phyloP scores from a whole-genome alignment of 2,329 filamentous ascomycete species.

The Verticillium alfalfae region DNA sequence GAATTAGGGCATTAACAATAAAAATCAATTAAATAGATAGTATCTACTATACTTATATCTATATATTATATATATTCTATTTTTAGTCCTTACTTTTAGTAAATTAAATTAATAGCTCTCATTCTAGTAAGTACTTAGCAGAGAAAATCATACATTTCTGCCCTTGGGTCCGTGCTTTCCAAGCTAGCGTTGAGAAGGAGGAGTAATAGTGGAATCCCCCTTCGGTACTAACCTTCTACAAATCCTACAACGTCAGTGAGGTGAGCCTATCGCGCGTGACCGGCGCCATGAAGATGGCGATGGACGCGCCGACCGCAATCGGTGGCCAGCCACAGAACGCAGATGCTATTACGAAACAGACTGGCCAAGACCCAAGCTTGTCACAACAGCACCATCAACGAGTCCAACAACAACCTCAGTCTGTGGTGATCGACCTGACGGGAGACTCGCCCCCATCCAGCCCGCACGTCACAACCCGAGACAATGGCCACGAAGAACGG shows the following conservation, averaged over 20 bases:
- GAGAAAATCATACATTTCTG: too few species aligned
- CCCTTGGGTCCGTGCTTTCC: too few species aligned
- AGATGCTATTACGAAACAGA: not conserved
- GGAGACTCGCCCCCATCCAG: slow-evolving; percentile 11
- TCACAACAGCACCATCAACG: not conserved
- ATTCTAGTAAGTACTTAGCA: too few species aligned
- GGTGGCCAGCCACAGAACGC: not conserved
- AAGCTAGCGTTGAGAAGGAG: not conserved
- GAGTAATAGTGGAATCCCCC: not conserved
- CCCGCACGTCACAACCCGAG: slow-evolving; percentile 13
- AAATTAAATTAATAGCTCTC: too few species aligned
- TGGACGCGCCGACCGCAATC: not conserved
- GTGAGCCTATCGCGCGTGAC: not conserved
- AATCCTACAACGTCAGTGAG: not conserved
- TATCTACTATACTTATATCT: too few species aligned
- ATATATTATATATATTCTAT: too few species aligned
- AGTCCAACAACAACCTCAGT: slow-evolving; percentile 5
- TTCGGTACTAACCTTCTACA: not conserved
- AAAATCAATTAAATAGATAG: too few species aligned
- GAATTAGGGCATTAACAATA: too few species aligned
- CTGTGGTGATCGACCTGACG: slow-evolving; percentile 19
- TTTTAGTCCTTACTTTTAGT: too few species aligned
- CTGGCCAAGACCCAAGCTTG: not conserved
- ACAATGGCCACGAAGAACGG: slow-evolving; percentile 5
- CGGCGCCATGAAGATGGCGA: not conserved